A percentile compares a stretch with the other conserved stretches of the same genome.
Conservation (phyloP, 805 yeast species). For the Lipomyces mesembrius region DNA sequence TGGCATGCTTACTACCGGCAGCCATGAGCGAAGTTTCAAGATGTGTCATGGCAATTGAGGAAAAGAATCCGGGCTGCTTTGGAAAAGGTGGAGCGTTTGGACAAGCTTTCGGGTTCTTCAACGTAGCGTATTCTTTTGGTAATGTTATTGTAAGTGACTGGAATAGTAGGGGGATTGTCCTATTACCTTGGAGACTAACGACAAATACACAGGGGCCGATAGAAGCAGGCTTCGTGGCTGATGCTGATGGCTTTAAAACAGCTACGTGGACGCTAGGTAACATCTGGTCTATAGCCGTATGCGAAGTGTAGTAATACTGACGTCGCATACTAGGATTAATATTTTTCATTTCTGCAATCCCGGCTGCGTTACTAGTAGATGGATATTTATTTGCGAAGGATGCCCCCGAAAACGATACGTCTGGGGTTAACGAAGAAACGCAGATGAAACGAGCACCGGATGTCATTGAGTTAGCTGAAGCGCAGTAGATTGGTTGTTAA, state of each 20-base stretch:
- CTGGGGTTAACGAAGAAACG: neutral
- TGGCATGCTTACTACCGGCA: slow-evolving; percentile 40
- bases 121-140: slow-evolving; percentile 45
- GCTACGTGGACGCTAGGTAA: slow-evolving; percentile 26
- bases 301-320: neutral
- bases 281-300: neutral
- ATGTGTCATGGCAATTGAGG: slow-evolving; percentile 39
- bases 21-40: slow-evolving; percentile 43
- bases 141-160: slow-evolving; percentile 39
- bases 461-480: neutral
- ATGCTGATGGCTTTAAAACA: slow-evolving; percentile 40
- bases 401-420: neutral
- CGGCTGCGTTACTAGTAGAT: slow-evolving; percentile 41
- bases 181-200: neutral
- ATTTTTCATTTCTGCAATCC: slow-evolving; percentile 30
- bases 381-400: slow-evolving; percentile 34
- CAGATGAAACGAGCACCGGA: neutral
- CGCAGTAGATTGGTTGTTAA: too few relatives aligned
- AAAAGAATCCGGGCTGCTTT: slow-evolving; percentile 41
- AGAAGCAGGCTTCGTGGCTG: slow-evolving; percentile 41
- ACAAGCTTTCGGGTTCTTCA: slow-evolving; percentile 46
- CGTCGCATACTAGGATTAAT: slow-evolving; percentile 8
- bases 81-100: slow-evolving; percentile 45
- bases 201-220: slow-evolving; percentile 43
- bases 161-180: neutral